Conservation (phyloP, 106 monocot species). For the Phalaenopsis aphrodite region DNA sequence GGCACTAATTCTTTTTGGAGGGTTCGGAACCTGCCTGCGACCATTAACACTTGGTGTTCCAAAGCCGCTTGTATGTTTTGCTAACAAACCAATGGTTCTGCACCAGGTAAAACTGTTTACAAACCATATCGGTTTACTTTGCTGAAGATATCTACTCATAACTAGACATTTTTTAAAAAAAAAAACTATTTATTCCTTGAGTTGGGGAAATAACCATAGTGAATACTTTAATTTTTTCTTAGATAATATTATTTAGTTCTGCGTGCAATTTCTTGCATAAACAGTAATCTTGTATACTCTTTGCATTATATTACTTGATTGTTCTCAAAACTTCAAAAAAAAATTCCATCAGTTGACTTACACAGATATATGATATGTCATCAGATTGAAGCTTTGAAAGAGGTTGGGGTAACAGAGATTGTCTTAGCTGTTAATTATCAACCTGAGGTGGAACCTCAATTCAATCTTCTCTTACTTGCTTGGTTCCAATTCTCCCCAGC, state of each 20-base stretch:
- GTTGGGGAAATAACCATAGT: too few species aligned
- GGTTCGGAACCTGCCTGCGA: slow-evolving; percentile 34
- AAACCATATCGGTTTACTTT: too few species aligned
- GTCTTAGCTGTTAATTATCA: slow-evolving; percentile 53
- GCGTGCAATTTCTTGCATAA: too few species aligned
- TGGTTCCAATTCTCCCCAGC: not conserved
- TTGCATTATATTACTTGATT: too few species aligned
- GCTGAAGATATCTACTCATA: too few species aligned
- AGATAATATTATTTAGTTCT: not conserved
- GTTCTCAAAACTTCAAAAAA: too few species aligned
- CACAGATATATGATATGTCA: too few species aligned
- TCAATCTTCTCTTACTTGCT: not conserved
- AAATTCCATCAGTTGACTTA: too few species aligned
- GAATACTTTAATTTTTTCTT: not conserved
- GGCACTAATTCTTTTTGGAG: slow-evolving; percentile 40
- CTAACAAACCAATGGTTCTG: slow-evolving; percentile 38
- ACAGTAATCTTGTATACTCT: too few species aligned
- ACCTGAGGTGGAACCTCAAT: slow-evolving; percentile 37
- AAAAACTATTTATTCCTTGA: too few species aligned
- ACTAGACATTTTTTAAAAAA: too few species aligned
- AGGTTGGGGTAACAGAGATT: slow-evolving; percentile 46
- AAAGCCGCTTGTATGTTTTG: slow-evolving; percentile 38
- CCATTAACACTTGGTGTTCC: slow-evolving; percentile 38
- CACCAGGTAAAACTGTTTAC: slow-evolving; percentile 21
- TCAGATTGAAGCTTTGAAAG: slow-evolving; percentile 57